Conservation (phyloP, 805 yeast species). For the Metschnikowia peoriensis region DNA sequence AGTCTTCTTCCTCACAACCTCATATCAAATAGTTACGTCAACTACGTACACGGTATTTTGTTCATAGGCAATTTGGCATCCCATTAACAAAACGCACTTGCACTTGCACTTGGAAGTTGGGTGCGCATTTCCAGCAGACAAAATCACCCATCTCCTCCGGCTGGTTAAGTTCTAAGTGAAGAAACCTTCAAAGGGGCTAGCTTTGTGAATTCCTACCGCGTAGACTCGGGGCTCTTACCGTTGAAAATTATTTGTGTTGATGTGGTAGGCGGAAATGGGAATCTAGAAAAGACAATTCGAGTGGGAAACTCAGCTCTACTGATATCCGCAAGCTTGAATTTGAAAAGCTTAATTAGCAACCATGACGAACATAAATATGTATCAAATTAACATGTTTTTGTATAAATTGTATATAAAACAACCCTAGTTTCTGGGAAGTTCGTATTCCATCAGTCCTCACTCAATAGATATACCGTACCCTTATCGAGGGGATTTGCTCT, state of each 20-base stretch:
- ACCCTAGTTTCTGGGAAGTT: background rate
- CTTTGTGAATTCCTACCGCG: conserved; percentile 64
- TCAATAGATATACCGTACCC: conserved; percentile 45
- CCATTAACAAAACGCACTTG: too few relatives aligned
- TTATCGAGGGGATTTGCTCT: conserved; percentile 37
- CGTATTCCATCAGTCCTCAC: conserved; percentile 9
- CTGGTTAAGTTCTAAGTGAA: conserved; percentile 75
- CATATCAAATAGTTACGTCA: too few relatives aligned
- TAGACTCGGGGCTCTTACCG: conserved; percentile 49
- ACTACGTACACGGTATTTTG: too few relatives aligned
- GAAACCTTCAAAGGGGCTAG: conserved; percentile 80
- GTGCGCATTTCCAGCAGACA: too few relatives aligned
- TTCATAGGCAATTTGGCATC: too few relatives aligned
- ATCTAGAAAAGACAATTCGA: conserved; percentile 45
- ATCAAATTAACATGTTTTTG: background rate
- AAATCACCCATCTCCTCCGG: too few relatives aligned
- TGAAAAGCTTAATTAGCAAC: background rate
- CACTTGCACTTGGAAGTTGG: too few relatives aligned
- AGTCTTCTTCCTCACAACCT: too few relatives aligned
- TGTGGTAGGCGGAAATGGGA: conserved; percentile 63
- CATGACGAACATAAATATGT: background rate
- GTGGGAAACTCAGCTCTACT: conserved; percentile 83
- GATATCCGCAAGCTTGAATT: conserved; percentile 50
- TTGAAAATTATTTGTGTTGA: conserved; percentile 38
- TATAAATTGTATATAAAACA: background rate